Evolutionary conservation across 1,284 basidiomycete species (phyloP), one percentile per base, ranked within the genome.

Genomic region (Fistulinella cinereoalba): DNA sequence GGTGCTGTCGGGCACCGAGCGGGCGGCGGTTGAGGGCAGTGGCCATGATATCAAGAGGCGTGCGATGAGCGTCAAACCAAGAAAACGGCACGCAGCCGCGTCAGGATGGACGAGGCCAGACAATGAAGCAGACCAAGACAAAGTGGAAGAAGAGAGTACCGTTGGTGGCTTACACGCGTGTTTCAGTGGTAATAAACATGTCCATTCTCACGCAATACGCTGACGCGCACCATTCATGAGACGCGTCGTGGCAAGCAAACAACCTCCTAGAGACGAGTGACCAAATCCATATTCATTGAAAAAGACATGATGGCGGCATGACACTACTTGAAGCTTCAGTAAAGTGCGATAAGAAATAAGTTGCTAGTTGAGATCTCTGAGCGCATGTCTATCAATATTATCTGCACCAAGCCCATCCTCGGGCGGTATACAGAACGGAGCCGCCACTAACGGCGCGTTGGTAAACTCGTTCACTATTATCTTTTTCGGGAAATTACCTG

Each of bases 1-100:
- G 56, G 33, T 55, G 66, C 48, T 66, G 61, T 52, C 67, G 62
- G 34, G 60, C 46, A 42, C 58, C 55, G 43, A 72, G 62, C 37
- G 71, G 75, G 38, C 71, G 71, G 51, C 76, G 75, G 49, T 58
- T 68, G 54, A 69, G 53, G 43, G 70, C 62, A 44, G 74, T 65
- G 70, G 77, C 76, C 56, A 60, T 56, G 50, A 21, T 37, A 21
- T 16, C n/a, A 37, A 25, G 31, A 45, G 28, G 22, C 9, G 12
- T 7, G 23, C 24, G 22, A 22, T 15, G 22, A 13, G 19, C 37
- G 15, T 37, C 23, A 34, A 51, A 44, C 41, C 40, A 46, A 47
- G 52, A 43, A 45, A 41, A 37, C 23, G n/a, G n/a, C n/a, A n/a
- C 24, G 34, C 33, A 5, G 19, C 39, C 19, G 15, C 36, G 21